These are phyloP conservation scores for Avena insularis DNA, from an alignment of 176 grass and related monocot genomes.

Conservation along the genomic window DNA sequence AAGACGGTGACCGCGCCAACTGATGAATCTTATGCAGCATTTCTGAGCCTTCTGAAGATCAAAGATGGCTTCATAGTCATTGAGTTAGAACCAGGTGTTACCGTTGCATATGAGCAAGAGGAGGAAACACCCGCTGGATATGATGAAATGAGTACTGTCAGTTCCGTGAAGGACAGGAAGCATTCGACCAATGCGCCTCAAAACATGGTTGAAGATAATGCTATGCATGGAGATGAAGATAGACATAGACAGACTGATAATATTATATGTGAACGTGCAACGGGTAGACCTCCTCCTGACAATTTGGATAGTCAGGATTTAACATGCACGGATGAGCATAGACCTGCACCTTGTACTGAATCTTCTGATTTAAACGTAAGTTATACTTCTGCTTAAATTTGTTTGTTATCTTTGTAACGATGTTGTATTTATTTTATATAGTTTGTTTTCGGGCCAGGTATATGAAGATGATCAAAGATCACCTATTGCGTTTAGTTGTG, in stretches of 20 bases:
- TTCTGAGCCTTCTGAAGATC: conserved; percentile 56
- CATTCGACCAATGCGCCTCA: conserved; percentile 6
- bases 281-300: neutral
- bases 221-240: neutral
- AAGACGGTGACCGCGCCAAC: neutral
- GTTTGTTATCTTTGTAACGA: conserved; percentile 1
- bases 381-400: conserved; percentile 13
- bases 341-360: conserved; percentile 13
- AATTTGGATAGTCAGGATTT: conserved; percentile 26
- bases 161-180: neutral
- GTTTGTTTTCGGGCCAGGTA: conserved; percentile 24
- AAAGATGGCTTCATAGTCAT: conserved; percentile 60
- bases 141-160: conserved; percentile 19
- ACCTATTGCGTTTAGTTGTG: conserved; percentile 35
- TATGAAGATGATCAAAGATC: conserved; percentile 33
- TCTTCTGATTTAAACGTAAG: conserved; percentile 43
- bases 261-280: conserved; percentile 1
- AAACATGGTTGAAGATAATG: conserved; percentile 26
- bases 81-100: conserved; percentile 51
- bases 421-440: neutral
- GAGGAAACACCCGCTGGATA: conserved; percentile 14
- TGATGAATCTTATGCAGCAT: conserved; percentile 52
- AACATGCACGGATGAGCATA: conserved; percentile 27
- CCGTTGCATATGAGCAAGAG: conserved; percentile 49
- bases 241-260: neutral